Evolutionary conservation across 257 asterid genomes (phyloP), one percentile per base, ranked within the genome.

Genomic region (Handroanthus guayacan): DNA sequence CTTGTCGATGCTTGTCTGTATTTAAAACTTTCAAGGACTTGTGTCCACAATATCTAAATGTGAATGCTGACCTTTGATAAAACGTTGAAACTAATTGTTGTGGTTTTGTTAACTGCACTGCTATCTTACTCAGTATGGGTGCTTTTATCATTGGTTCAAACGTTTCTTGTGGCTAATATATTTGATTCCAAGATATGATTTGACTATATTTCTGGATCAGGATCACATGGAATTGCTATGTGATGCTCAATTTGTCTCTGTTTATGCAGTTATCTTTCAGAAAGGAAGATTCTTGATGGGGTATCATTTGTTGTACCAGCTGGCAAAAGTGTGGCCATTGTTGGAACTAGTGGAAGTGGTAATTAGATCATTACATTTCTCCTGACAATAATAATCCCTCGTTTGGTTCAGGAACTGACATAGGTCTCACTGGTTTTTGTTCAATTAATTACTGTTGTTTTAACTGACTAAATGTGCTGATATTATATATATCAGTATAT

Each of bases 271-370:
- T 95, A 91, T 82, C 69, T 92, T 76, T 62, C 89, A 63, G 99
- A 93, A 66, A 93, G 99, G 80, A 93, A 91, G 89, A 95, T 95
- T 82, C 93, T 95, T 65, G 90, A 95, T 74, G 99, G 97, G 58
- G 79, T 91, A 75, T 92, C 99, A 67, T 95, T 95, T 78, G 80
- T 77, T 68, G 94, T 95, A 73, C 98, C 99, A 66, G 97, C 99
- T 75, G 99, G 99, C 51, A 93, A 87, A 84, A 95, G 99, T 83
- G 97, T 95, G 20, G 99, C 99, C 87, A 93, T 95, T 69, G 99
- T 95, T 75, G 99, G 99, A 80, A 92, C 99, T 61, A 95, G 99
- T 87, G 99, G 99, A 71, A 93, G 98, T 83, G 99, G 99, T 95
- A 89, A 86, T 65, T 55, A 12, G 11, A 37, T 77, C 51, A 34